Evolutionary conservation across 1,284 basidiomycete genomes (phyloP).

Genomic region (Cyathus pygmaeus): DNA sequence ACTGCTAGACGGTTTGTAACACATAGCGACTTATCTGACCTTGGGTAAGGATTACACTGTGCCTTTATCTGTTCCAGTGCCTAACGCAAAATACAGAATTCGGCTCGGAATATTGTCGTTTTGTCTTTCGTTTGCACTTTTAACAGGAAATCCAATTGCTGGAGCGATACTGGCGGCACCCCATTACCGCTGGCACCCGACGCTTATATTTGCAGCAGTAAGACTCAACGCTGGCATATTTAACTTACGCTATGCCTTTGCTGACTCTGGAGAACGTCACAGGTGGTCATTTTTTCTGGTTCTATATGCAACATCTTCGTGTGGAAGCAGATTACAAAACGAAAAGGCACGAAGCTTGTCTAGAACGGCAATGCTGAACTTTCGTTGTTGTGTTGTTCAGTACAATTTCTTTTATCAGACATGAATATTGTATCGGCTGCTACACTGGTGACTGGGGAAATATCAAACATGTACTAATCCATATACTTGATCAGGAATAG

Average conservation of each 20-base stretch:
- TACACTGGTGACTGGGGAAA: no score
- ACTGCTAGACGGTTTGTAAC: conserved; percentile 51
- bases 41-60: conserved; percentile 44
- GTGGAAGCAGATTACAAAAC: conserved; percentile 17
- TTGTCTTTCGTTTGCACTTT: conserved; percentile 49
- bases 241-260: neutral
- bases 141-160: conserved; percentile 58
- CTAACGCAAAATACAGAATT: conserved; percentile 31
- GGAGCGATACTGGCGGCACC: conserved; percentile 53
- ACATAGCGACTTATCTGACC: conserved; percentile 50
- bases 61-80: conserved; percentile 1
- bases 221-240: conserved; percentile 15
- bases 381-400: no score
- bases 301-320: conserved; percentile 12
- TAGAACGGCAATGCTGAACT: no score
- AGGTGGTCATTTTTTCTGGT: conserved; percentile 14
- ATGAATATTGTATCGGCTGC: no score
- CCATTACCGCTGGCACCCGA: conserved; percentile 51
- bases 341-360: conserved; percentile 9
- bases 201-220: conserved; percentile 56
- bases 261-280: neutral
- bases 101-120: conserved; percentile 54
- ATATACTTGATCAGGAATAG: conserved; percentile 7
- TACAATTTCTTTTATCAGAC: no score
- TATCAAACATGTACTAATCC: neutral